A percentile compares a stretch with the other conserved stretches of the same genome.
These are phyloP conservation scores for Mycena belliarum DNA, from an alignment of 768 basidiomycete species.

Conservation along the genomic window DNA sequence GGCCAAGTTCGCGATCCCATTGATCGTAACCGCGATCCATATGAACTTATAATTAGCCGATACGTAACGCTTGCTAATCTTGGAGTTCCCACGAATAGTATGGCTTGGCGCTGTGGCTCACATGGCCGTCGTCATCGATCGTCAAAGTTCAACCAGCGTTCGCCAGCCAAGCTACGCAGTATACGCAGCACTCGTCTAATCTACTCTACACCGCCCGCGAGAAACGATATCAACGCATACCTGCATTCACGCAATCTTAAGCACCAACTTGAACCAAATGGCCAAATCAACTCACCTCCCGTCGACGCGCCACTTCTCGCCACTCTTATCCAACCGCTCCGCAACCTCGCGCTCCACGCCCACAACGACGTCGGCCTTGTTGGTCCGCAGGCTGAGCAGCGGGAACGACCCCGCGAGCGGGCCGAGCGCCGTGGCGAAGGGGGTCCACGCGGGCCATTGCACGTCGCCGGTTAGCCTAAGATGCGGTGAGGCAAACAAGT, in stretches of 20 bases:
- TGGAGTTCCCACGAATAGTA: no score
- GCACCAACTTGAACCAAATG: not conserved
- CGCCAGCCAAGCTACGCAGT: no score
- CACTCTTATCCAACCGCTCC: constrained; percentile 63
- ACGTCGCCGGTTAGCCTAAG: constrained; percentile 85
- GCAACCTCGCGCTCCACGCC: constrained; percentile 73
- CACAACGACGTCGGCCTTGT: constrained; percentile 93
- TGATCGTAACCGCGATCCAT: no score
- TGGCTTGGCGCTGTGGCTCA: no score
- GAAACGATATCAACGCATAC: constrained; percentile 46
- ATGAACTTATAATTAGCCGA: no score
- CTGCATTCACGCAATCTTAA: constrained; percentile 19
- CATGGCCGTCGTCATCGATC: no score
- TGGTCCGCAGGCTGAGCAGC: constrained; percentile 83
- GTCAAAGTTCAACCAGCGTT: no score
- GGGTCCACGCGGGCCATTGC: constrained; percentile 80
- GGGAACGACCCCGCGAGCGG: constrained; percentile 80
- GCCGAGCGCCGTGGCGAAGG: constrained; percentile 75
- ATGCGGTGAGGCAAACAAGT: no score
- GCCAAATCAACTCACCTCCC: constrained; percentile 63
- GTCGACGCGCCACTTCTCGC: constrained; percentile 74
- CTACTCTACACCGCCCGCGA: constrained; percentile 10
- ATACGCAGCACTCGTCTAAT: no score
- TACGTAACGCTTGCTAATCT: no score
- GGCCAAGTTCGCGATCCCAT: no score